A percentile compares a stretch with the other conserved stretches of the same genome.
Conservation (phyloP, 1,139 yeast species). For the Taiozyma sp. region DNA sequence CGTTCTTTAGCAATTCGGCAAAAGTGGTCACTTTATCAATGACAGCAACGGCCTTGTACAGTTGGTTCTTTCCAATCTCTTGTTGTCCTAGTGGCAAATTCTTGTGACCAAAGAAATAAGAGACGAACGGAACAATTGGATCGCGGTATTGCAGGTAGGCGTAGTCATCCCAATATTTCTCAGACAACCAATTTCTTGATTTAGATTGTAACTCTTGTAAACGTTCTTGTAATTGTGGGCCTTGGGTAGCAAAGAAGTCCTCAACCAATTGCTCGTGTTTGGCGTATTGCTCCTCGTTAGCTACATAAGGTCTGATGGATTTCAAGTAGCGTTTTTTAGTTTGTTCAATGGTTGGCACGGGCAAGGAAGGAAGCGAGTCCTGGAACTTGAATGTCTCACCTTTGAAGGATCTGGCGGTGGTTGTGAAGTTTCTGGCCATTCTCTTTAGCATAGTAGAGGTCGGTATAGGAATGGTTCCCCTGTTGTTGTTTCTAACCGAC, state of each 20-base stretch:
- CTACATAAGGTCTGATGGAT: slow-evolving; percentile 64
- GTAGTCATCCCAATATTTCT: slow-evolving; percentile 87
- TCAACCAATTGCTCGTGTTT: slow-evolving; percentile 56
- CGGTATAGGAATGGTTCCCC: background rate
- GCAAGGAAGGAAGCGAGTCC: slow-evolving; percentile 71
- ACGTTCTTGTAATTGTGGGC: slow-evolving; percentile 63
- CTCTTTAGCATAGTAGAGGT: slow-evolving; percentile 14
- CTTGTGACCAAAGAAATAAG: slow-evolving; percentile 84
- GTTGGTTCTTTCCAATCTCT: slow-evolving; percentile 59
- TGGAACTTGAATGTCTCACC: slow-evolving; percentile 76
- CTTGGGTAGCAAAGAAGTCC: slow-evolving; percentile 62
- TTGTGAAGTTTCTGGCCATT: slow-evolving; percentile 22
- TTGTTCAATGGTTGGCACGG: slow-evolving; percentile 76
- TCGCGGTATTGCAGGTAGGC: slow-evolving; percentile 90
- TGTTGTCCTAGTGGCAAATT: slow-evolving; percentile 45
- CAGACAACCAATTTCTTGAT: slow-evolving; percentile 76
- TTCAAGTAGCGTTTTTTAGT: slow-evolving; percentile 68
- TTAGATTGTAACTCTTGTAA: slow-evolving; percentile 41
- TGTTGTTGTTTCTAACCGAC: background rate
- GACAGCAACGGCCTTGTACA: slow-evolving; percentile 67
- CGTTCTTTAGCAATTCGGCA: slow-evolving; percentile 48
- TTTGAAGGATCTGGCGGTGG: slow-evolving; percentile 29
- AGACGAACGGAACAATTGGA: slow-evolving; percentile 90
- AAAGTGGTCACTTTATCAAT: slow-evolving; percentile 51
- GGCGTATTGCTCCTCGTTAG: slow-evolving; percentile 46